phyloP scores from a whole-genome alignment of 2,329 filamentous ascomycete species.

The Dissoconium aciculare region DNA sequence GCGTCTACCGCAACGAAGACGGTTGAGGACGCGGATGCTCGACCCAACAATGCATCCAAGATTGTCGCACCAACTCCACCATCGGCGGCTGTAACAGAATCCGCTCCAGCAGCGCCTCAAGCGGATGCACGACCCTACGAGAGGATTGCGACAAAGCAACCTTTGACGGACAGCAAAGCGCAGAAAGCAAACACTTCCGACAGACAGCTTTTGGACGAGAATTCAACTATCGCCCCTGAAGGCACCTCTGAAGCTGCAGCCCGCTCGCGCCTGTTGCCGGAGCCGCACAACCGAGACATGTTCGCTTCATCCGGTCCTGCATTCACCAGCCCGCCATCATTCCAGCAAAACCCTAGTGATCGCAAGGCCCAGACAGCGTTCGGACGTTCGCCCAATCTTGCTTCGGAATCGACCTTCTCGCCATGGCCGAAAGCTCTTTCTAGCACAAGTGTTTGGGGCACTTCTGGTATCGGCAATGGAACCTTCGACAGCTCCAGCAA shows the following conservation, averaged over 20 bases:
- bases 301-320: constrained; percentile 2
- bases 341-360: too few species aligned
- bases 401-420: constrained; percentile 14
- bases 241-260: too few species aligned
- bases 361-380: constrained; percentile 22
- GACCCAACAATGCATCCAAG: too few species aligned
- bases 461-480: constrained; percentile 60
- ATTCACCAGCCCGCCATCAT: too few species aligned
- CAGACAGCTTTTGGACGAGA: too few species aligned
- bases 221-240: too few species aligned
- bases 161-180: constrained; percentile 6
- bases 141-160: constrained; percentile 9
- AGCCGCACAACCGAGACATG: constrained; percentile 1
- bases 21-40: constrained; percentile 5
- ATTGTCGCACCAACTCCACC: too few species aligned
- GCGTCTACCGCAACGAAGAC: constrained; percentile 7
- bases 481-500: constrained; percentile 42
- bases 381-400: constrained; percentile 18
- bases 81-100: constrained; percentile 11
- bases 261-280: too few species aligned
- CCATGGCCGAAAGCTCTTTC: constrained; percentile 27
- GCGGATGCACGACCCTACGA: too few species aligned
- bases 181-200: too few species aligned
- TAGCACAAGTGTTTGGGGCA: constrained; percentile 56
- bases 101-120: constrained; percentile 8